Conservation (phyloP, 805 yeast species). For the Pichia insulana region DNA sequence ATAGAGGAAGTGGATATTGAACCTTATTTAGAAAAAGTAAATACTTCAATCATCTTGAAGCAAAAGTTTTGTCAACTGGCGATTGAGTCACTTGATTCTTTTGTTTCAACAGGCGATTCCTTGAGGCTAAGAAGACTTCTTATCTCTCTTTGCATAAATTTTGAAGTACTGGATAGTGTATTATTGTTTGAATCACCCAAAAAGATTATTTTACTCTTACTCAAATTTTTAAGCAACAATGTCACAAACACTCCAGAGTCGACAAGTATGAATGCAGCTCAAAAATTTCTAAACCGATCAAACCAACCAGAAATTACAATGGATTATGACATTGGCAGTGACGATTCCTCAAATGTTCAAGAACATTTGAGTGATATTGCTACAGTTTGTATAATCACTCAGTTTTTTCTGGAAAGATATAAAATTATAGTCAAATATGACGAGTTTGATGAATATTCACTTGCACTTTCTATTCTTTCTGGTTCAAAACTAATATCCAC, state of each 20-base stretch:
- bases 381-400: slow-evolving; percentile 41
- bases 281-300: slow-evolving; percentile 11
- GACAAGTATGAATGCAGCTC: slow-evolving; percentile 8
- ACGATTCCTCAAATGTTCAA: slow-evolving; percentile 52
- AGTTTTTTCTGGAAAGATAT: slow-evolving; percentile 13
- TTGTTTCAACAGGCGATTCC: slow-evolving; percentile 34
- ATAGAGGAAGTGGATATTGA: slow-evolving; percentile 46
- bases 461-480: slow-evolving; percentile 6
- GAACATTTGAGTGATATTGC: slow-evolving; percentile 67
- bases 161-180: slow-evolving; percentile 34
- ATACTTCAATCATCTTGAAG: slow-evolving; percentile 36
- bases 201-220: slow-evolving; percentile 34
- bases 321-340: slow-evolving; percentile 32
- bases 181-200: slow-evolving; percentile 36
- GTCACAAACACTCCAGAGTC: slow-evolving; percentile 15
- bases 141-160: slow-evolving; percentile 39
- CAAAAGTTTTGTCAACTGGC: slow-evolving; percentile 32
- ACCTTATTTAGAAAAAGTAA: slow-evolving; percentile 40
- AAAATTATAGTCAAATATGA: slow-evolving; percentile 9
- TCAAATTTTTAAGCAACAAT: slow-evolving; percentile 43
- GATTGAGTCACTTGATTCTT: slow-evolving; percentile 24
- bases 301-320: slow-evolving; percentile 18
- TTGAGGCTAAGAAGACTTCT: slow-evolving; percentile 42
- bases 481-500: not conserved
- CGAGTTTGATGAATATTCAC: not conserved